Evolutionary conservation across 2,329 filamentous ascomycete genomes (phyloP).

Genomic region (Penicillium sp.): DNA sequence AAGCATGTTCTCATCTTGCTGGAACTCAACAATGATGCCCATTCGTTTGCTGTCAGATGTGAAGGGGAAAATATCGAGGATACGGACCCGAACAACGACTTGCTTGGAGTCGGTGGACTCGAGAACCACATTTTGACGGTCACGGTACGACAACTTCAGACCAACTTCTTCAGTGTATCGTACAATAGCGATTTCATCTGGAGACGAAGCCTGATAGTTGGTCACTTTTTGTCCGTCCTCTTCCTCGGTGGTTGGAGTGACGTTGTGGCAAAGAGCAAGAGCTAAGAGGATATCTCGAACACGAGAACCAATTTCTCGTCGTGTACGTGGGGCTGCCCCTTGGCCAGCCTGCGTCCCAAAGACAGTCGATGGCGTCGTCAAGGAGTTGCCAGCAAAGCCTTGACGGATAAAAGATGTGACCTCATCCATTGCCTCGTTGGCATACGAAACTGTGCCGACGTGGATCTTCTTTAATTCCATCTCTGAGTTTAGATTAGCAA

Average conservation of each 20-base stretch:
- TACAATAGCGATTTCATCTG: constrained; percentile 97
- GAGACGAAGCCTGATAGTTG: constrained; percentile 93
- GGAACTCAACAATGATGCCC: constrained; percentile 92
- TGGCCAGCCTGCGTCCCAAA: constrained; percentile 59
- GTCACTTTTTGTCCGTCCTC: constrained; percentile 73
- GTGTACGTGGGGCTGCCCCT: constrained; percentile 69
- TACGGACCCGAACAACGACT: constrained; percentile 76
- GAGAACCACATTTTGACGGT: constrained; percentile 80
- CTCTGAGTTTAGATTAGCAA: constrained; percentile 50
- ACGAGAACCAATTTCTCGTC: constrained; percentile 87
- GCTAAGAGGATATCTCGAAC: constrained; percentile 92
- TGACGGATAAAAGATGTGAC: constrained; percentile 82
- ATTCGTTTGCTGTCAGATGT: constrained; percentile 97
- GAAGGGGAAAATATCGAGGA: constrained; percentile 94
- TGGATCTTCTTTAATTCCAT: constrained; percentile 99
- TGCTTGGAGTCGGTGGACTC: constrained; percentile 72
- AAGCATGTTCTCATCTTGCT: constrained; percentile 54
- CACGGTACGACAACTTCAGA: constrained; percentile 76
- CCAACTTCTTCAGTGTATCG: constrained; percentile 93
- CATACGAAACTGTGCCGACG: constrained; percentile 95
- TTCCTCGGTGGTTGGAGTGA: constrained; percentile 86
- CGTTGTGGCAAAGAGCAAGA: constrained; percentile 91
- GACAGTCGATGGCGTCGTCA: constrained; percentile 74
- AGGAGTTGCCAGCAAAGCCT: constrained; percentile 61
- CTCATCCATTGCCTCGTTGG: constrained; percentile 98